Percentiles rank a stretch among this genome's conserved stretches.
These are phyloP conservation scores for Arctostaphylos glauca DNA, from an alignment of 148 eudicot genomes.

Conservation along the genomic window DNA sequence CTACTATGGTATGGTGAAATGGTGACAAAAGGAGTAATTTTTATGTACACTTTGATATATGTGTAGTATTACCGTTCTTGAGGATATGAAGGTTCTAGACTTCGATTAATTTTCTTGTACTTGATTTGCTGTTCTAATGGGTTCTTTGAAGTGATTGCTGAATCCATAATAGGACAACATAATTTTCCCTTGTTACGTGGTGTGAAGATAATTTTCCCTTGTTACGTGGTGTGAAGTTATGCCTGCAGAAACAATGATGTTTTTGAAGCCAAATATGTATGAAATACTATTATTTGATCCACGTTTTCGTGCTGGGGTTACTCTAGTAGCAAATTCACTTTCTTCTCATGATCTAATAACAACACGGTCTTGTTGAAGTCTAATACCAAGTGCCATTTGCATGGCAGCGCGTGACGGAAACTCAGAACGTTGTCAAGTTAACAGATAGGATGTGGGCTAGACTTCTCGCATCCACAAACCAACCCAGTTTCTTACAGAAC, in stretches of 20 bases:
- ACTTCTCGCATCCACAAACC: constrained; percentile 57
- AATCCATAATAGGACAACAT: background rate
- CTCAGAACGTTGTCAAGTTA: constrained; percentile 38
- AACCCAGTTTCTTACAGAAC: constrained; percentile 44
- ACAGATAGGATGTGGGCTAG: constrained; percentile 73
- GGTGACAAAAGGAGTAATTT: background rate
- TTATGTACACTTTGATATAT: background rate
- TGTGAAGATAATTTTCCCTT: too few relatives aligned
- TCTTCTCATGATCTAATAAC: background rate
- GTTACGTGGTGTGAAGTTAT: background rate
- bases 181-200: too few relatives aligned
- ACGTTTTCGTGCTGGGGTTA: background rate
- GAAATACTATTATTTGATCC: background rate
- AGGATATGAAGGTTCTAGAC: background rate
- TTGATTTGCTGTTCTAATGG: background rate
- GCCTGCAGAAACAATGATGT: background rate
- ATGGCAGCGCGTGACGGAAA: constrained; percentile 52
- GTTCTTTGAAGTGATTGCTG: background rate
- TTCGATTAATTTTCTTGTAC: background rate
- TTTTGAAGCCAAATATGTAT: background rate
- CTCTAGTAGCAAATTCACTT: background rate
- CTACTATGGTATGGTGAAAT: background rate
- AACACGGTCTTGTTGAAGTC: background rate
- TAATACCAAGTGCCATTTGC: constrained; percentile 5
- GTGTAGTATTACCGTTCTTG: background rate